Conservation (phyloP, 176 grass and related monocot genomes). For the Lolium rigidum region DNA sequence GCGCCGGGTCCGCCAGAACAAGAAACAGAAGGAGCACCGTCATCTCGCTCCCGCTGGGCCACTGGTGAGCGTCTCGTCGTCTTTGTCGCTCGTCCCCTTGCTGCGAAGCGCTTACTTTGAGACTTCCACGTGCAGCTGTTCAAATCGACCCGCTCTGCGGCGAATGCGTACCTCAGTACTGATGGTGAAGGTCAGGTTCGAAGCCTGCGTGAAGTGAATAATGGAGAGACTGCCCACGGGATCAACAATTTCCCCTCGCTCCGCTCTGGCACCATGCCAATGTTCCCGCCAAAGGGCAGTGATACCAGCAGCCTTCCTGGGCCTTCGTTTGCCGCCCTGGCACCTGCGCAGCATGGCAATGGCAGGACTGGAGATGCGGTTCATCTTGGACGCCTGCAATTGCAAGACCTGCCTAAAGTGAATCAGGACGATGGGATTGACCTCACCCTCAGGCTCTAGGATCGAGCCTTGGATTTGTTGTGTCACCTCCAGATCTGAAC, state of each 20-base stretch:
- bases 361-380: not conserved
- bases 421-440: slow-evolving; percentile 1
- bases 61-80: not conserved
- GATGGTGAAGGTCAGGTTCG: no score
- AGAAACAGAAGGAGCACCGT: not conserved
- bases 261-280: no score
- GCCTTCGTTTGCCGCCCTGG: not conserved
- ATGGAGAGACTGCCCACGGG: no score
- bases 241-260: no score
- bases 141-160: not conserved
- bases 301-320: not conserved
- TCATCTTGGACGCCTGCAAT: not conserved
- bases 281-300: no score
- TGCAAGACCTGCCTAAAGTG: not conserved
- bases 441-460: not conserved
- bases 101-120: not conserved
- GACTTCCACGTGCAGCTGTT: not conserved
- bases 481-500: not conserved
- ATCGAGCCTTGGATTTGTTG: not conserved
- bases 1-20: not conserved
- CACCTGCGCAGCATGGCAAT: not conserved
- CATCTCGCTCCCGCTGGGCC: not conserved
- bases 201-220: no score
- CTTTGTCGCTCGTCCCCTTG: not conserved
- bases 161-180: no score